Base-by-base conservation (phyloP, 2,329 filamentous ascomycete genomes). In the Talaromyces amestolkiae region DNA sequence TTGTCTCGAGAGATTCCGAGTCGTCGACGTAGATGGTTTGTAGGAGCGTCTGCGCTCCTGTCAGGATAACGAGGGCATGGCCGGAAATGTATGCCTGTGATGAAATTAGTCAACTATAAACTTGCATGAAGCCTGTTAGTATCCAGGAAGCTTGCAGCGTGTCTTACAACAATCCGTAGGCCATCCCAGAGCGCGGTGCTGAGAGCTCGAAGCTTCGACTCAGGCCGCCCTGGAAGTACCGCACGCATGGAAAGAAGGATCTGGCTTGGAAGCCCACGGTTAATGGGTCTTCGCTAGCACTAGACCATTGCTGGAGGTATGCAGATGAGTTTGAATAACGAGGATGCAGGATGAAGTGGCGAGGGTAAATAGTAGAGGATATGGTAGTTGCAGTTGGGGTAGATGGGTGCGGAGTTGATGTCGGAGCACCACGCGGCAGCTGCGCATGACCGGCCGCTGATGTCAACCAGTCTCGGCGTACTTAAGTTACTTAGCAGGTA, bases 1-100 rank as follows among this genome's bases (percentile, higher is more conserved):
- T 87, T 33, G 92, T 90, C 69, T 92, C 86, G 33, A 98, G 83
- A 27, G 87, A 83, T 17, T 82, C 77, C 49, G 84, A 81, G 69
- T 91, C 87, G 73, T 96, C 91, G 73, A 95, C 89, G 80, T 97
- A 96, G 70, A 96, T 90, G 3, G 93, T 97, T 78, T 99, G 95
- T 39, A 97, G 79, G 68, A 97, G 86, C 63, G 86, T 86, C 68
- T 89, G 84, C 61, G 91, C 86, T 60, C 88, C 90, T 73, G 87
- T 86, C 70, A 98, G 87, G 72, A 99, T 89, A 62, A 95, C 87
- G 69, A 98, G 87, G 68, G 92, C 92, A 78, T 90, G 91, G 73
- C 94, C 94, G 67, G 91, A 95, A 70, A 97, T 90, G 79, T 98
- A 99, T 61, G 88, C 87, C 92, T 96, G 35, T 53, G 51, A 64